phyloP scores from a whole-genome alignment of 495 filamentous ascomycete species.

The Cercophora samala region DNA sequence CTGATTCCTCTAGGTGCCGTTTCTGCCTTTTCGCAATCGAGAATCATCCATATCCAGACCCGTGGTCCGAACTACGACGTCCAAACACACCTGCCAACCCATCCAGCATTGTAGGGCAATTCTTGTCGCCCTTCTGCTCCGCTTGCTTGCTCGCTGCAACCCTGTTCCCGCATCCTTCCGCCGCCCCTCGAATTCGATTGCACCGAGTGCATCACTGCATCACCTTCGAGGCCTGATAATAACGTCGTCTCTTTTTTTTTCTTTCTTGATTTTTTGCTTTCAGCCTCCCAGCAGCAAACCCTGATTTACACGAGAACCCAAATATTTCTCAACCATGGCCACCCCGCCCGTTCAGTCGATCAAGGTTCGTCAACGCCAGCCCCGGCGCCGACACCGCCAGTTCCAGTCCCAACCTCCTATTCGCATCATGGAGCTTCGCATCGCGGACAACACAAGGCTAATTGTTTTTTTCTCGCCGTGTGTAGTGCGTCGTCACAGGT shows the following conservation, averaged over 20 bases:
- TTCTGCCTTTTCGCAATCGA: slow-evolving; percentile 12
- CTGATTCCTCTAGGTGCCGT: slow-evolving; percentile 35
- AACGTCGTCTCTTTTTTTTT: not conserved
- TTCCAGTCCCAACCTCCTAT: slow-evolving; percentile 12
- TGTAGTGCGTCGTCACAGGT: slow-evolving; percentile 94
- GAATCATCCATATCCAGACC: slow-evolving; percentile 15
- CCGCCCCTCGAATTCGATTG: slow-evolving; percentile 13
- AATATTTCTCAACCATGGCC: slow-evolving; percentile 42
- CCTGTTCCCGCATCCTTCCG: slow-evolving; percentile 20
- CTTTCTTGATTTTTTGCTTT: not conserved
- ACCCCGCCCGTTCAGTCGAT: slow-evolving; percentile 53
- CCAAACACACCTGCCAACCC: slow-evolving; percentile 8
- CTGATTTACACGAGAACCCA: slow-evolving; percentile 5
- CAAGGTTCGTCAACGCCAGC: slow-evolving; percentile 45
- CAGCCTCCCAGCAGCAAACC: slow-evolving; percentile 11
- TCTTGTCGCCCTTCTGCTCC: slow-evolving; percentile 13
- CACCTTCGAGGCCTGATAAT: slow-evolving; percentile 13
- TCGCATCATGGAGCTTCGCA: not conserved
- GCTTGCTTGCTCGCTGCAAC: slow-evolving; percentile 18
- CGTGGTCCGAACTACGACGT: slow-evolving; percentile 19
- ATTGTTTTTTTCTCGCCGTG: slow-evolving; percentile 13
- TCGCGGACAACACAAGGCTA: not conserved
- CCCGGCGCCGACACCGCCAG: slow-evolving; percentile 18
- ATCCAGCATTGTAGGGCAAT: slow-evolving; percentile 15
- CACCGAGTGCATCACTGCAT: slow-evolving; percentile 18